These are phyloP conservation scores for Pisolithus sp. DNA, from an alignment of 768 basidiomycete genomes.

Conservation along the genomic window DNA sequence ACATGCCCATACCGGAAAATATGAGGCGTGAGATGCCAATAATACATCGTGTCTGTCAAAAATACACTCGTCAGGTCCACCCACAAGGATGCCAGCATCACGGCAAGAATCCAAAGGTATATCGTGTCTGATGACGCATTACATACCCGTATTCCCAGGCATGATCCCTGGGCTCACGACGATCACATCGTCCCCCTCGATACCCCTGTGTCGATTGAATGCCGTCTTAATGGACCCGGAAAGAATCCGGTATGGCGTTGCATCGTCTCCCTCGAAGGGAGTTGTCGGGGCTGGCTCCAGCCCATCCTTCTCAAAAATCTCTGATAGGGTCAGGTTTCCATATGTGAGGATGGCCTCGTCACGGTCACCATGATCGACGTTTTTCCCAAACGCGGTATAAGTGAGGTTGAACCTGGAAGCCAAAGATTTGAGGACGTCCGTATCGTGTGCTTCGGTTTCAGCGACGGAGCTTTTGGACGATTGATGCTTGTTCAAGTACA, in stretches of 20 bases:
- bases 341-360: slow-evolving; percentile 15
- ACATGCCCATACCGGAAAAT: slow-evolving; percentile 65
- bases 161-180: slow-evolving; percentile 49
- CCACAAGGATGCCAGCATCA: too few relatives aligned
- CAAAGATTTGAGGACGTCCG: slow-evolving; percentile 36
- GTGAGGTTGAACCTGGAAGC: slow-evolving; percentile 52
- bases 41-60: slow-evolving; percentile 37
- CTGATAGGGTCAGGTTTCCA: slow-evolving; percentile 45
- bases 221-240: slow-evolving; percentile 62
- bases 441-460: slow-evolving; percentile 41
- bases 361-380: slow-evolving; percentile 26
- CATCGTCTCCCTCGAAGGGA: slow-evolving; percentile 25
- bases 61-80: too few relatives aligned
- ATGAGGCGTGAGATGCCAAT: slow-evolving; percentile 43
- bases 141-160: slow-evolving; percentile 47
- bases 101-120: too few relatives aligned
- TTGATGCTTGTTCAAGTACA: background rate
- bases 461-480: slow-evolving; percentile 29
- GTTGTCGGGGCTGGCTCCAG: slow-evolving; percentile 68
- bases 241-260: slow-evolving; percentile 41
- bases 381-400: slow-evolving; percentile 48
- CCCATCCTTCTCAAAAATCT: slow-evolving; percentile 37
- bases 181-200: slow-evolving; percentile 29
- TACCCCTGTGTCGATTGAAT: slow-evolving; percentile 42
- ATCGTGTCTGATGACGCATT: too few relatives aligned